Conservation (phyloP, 805 yeast species). For the Candida ascalaphidarum region DNA sequence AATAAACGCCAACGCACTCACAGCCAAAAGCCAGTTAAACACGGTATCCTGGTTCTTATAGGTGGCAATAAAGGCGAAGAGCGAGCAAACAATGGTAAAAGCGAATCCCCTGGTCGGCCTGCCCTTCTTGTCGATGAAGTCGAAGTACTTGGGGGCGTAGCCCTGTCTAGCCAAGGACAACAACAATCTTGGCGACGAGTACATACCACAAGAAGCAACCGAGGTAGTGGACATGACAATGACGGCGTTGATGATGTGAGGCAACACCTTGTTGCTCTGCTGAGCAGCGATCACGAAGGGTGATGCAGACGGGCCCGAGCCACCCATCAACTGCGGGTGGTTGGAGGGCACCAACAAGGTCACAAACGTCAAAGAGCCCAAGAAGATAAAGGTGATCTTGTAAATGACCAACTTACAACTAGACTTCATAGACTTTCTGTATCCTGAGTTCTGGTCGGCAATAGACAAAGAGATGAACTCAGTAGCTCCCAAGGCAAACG, state of each 20-base stretch:
- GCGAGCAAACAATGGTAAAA: conserved; percentile 12
- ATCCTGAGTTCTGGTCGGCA: conserved; percentile 18
- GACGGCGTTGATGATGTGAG: conserved; percentile 24
- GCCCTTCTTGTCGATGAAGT: conserved; percentile 17
- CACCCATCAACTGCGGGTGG: conserved; percentile 25
- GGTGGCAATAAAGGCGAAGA: conserved; percentile 18
- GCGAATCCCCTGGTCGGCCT: conserved; percentile 20
- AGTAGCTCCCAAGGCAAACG: conserved; percentile 24
- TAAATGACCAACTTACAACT: conserved; percentile 19
- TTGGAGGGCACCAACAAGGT: conserved; percentile 31
- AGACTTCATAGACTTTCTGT: conserved; percentile 14
- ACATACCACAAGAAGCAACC: conserved; percentile 23
- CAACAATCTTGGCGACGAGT: conserved; percentile 16
- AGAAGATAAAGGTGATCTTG: conserved; percentile 17
- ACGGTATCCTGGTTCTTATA: conserved; percentile 22
- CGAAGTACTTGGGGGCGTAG: conserved; percentile 17
- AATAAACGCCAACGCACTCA: conserved; percentile 18
- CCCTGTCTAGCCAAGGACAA: conserved; percentile 20
- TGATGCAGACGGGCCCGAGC: conserved; percentile 14
- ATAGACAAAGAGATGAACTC: conserved; percentile 24
- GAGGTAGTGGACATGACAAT: conserved; percentile 23
- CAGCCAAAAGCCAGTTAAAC: conserved; percentile 20
- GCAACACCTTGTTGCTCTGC: conserved; percentile 17
- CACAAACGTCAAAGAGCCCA: conserved; percentile 18
- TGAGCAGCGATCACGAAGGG: conserved; percentile 22